These are phyloP conservation scores for Colletotrichum abscissum DNA, from an alignment of 2,329 filamentous ascomycete genomes.

Conservation along the genomic window DNA sequence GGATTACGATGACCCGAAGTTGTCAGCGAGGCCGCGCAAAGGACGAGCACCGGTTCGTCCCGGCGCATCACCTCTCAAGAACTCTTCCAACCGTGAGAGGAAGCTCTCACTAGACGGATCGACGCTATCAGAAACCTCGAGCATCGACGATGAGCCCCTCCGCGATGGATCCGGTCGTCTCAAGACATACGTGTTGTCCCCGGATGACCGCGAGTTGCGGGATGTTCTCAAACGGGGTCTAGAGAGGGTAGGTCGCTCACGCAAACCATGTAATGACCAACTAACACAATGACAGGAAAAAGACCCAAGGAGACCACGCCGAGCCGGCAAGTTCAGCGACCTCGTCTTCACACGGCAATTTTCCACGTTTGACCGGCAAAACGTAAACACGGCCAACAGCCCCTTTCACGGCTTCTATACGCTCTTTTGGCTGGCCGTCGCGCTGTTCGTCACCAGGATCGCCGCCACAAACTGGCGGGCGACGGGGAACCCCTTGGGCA, in stretches of 20 bases:
- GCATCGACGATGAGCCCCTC: constrained; percentile 26
- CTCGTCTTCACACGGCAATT: constrained; percentile 80
- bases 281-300: constrained; percentile 12
- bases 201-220: constrained; percentile 42
- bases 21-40: background rate
- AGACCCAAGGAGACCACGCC: constrained; percentile 21
- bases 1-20: constrained; percentile 52
- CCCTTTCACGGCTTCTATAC: constrained; percentile 85
- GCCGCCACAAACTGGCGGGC: constrained; percentile 74
- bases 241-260: constrained; percentile 19
- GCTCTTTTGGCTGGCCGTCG: constrained; percentile 80
- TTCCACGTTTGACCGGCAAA: constrained; percentile 80
- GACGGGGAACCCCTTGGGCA: constrained; percentile 76
- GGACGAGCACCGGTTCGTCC: background rate
- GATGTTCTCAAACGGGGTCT: constrained; percentile 31
- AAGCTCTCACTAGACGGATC: constrained; percentile 26
- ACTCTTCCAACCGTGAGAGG: background rate
- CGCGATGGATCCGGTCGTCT: background rate
- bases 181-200: constrained; percentile 41
- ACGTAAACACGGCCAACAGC: constrained; percentile 71
- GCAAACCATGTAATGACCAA: background rate
- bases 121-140: constrained; percentile 27
- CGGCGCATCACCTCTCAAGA: background rate
- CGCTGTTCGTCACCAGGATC: constrained; percentile 74
- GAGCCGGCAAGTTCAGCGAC: constrained; percentile 50